Percentiles rank a stretch among this genome's conserved stretches.
phyloP scores from a whole-genome alignment of 139 green algal genomes.

The Chlorokybus atmophyticus region DNA sequence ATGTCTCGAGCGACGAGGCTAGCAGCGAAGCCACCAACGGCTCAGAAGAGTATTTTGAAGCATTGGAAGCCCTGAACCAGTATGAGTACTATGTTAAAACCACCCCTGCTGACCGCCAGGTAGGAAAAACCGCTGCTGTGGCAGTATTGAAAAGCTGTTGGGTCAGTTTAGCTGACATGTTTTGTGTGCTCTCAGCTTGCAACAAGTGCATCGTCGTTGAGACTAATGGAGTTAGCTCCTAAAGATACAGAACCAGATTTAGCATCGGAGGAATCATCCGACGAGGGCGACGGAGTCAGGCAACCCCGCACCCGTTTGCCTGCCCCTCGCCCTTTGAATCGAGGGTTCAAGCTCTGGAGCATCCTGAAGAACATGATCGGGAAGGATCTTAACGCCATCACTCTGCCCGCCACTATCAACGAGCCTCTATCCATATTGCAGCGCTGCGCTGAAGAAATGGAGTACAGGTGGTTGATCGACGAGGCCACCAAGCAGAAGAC shows the following conservation, averaged over 20 bases:
- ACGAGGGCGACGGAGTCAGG: no score
- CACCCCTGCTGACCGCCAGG: background rate
- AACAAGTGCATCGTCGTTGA: background rate
- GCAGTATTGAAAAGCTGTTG: background rate
- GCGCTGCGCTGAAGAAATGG: constrained; percentile 55
- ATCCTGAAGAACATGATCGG: constrained; percentile 52
- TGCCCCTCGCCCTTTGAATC: constrained; percentile 23
- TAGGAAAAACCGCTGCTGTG: background rate
- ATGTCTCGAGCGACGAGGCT: no score
- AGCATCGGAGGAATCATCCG: background rate
- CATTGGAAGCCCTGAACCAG: constrained; percentile 6
- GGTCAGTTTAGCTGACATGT: background rate
- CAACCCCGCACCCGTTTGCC: background rate
- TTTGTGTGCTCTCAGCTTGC: background rate
- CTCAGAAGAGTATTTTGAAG: constrained; percentile 9
- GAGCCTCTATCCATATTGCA: constrained; percentile 67
- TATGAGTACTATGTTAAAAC: background rate
- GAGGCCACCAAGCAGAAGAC: background rate
- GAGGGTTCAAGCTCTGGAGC: constrained; percentile 57
- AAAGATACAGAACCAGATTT: background rate
- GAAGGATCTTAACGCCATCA: constrained; percentile 35
- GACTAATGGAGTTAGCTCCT: background rate
- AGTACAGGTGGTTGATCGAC: constrained; percentile 38
- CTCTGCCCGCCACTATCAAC: constrained; percentile 79
- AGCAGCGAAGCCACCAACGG: no score